Conservation (phyloP, 345 rosid genomes). For the Streptanthus diversifolius region DNA sequence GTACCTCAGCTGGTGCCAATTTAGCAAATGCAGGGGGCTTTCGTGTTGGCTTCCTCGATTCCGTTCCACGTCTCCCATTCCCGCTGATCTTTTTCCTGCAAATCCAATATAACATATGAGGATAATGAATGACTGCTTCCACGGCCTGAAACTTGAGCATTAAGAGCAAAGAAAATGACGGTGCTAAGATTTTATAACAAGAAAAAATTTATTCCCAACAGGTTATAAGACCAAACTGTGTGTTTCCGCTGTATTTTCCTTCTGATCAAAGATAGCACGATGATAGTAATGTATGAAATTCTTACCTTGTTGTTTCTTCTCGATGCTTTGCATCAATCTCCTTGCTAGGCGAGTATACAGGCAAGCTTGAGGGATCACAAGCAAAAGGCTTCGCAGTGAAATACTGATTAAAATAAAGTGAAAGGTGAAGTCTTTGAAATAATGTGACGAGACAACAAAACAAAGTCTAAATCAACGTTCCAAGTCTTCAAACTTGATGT, state of each 20-base stretch:
- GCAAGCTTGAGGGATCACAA: conserved; percentile 91
- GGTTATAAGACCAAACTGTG: not conserved
- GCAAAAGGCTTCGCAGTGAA: conserved; percentile 77
- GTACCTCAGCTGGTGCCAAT: conserved; percentile 70
- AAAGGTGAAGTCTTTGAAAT: not conserved
- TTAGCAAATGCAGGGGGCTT: conserved; percentile 53
- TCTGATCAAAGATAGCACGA: not conserved
- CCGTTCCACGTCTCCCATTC: conserved; percentile 60
- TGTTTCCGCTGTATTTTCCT: not conserved
- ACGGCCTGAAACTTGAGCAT: conserved; percentile 38
- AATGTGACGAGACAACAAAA: not conserved
- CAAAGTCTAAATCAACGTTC: not conserved
- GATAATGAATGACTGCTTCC: conserved; percentile 25
- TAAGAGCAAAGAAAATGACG: not conserved
- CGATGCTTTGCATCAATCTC: conserved; percentile 91
- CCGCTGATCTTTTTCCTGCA: conserved; percentile 71
- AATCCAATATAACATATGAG: conserved; percentile 12
- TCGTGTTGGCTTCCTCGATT: conserved; percentile 62
- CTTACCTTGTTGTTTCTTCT: conserved; percentile 71
- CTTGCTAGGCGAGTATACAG: conserved; percentile 86
- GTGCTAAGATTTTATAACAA: not conserved
- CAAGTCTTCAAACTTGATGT: not conserved
- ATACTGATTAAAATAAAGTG: conserved; percentile 66
- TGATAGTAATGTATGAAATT: conserved; percentile 1
- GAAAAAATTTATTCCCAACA: not conserved